Evolutionary conservation across 495 filamentous ascomycete genomes (phyloP), one percentile per base, ranked within the genome.

Genomic region (Penicillium waksmanii): DNA sequence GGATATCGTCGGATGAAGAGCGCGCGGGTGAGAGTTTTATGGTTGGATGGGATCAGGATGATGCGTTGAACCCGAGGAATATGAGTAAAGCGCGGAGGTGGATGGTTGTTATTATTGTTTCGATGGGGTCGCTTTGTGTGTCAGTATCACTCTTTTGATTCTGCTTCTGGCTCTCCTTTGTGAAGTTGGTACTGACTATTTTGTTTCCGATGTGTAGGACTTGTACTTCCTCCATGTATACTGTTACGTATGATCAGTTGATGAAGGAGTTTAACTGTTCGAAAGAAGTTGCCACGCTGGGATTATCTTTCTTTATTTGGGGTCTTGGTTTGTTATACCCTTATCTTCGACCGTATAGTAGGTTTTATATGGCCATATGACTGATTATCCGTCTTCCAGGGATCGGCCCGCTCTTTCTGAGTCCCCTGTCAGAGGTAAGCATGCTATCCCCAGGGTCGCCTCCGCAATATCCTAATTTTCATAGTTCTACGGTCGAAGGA

Each of bases 401-500:
- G 23, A 68, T 89, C 61, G 90, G 90, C 0, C 90, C 91, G 3
- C 84, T 93, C 71, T 75, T 93, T 60, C 72, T 93, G 19, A 86
- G 77, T 25, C 88, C 87, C 0, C 66, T 89, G 36, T 88, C 85
- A 10, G 85, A 86, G 72, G 82, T 84, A 53, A 11, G 27, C 19
- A 10, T 19, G 23, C 12, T 27, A 44, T 0, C 2, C 17, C 6
- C 13, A 42, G 33, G 46, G 13, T 31, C 36, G 15, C 36, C 36
- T 38, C 0, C 36, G 27, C 27, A 31, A 31, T 13, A 38, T 13
- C 1, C 12, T 38, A n/a, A n/a, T 9, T 38, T 12, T 72, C 80
- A n/a, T 78, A 96, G 80, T 98, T 98, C 69, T 96, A 93, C 69
- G 95, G 95, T 18, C 85, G 95, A 13, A 77, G 93, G 38, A 87